phyloP scores from a whole-genome alignment of 148 eudicot genomes.

The Suaeda aralocaspica region DNA sequence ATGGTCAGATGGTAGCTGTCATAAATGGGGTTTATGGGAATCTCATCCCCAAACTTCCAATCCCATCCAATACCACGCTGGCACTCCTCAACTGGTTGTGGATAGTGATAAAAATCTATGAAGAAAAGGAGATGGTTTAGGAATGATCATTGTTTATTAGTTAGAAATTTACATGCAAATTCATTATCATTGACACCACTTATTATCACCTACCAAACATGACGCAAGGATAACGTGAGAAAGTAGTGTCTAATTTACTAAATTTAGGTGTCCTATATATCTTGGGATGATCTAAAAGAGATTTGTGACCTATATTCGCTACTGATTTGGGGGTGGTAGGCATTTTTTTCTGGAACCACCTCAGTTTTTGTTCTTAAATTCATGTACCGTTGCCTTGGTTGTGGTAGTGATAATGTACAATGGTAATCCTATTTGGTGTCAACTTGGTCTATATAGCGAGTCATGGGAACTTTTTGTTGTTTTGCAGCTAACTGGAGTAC shows the following conservation, averaged over 20 bases:
- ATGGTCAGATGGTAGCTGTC: too few relatives aligned
- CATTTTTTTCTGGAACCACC: neutral
- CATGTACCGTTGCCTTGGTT: neutral
- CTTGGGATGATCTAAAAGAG: neutral
- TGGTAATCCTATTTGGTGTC: neutral
- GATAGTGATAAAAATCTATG: too few relatives aligned
- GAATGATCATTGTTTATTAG: too few relatives aligned
- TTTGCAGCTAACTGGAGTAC: slow-evolving; percentile 66
- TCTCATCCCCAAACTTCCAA: too few relatives aligned
- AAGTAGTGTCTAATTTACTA: neutral
- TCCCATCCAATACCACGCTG: too few relatives aligned
- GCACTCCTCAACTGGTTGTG: too few relatives aligned
- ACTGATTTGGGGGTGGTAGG: neutral
- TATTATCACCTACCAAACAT: too few relatives aligned
- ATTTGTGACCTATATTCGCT: neutral
- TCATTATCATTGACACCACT: too few relatives aligned
- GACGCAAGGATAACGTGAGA: too few relatives aligned
- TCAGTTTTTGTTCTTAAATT: neutral
- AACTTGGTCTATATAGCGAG: neutral
- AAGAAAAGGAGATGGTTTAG: too few relatives aligned
- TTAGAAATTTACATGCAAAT: too few relatives aligned
- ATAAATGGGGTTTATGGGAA: too few relatives aligned
- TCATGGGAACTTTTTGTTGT: neutral
- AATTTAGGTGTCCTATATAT: neutral
- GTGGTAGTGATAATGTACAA: neutral